Evolutionary conservation across 2,329 filamentous ascomycete species (phyloP), one percentile per base, ranked within the genome.

Genomic region (Tolypocladium ovalisporum): DNA sequence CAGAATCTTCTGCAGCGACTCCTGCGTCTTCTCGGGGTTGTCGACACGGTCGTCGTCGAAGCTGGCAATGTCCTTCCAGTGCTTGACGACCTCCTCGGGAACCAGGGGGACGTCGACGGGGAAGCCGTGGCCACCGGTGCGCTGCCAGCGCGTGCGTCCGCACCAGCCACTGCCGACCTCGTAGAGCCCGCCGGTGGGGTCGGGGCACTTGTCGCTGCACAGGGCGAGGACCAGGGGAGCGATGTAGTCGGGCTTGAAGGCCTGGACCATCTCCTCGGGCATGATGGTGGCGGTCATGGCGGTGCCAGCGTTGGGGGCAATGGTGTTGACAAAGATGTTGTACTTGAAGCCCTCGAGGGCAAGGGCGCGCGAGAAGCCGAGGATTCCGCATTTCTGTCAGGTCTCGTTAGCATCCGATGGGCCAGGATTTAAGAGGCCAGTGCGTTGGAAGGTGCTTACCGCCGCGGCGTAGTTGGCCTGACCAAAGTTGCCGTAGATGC

Each of bases 401-500:
- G 27, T 42, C 15, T 19, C 7, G 12, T 36, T 13, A 37, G 52
- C 27, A 13, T 32, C n/a, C 34, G 29, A 8, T 3, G 32, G 17
- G 24, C 24, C 22, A 15, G n/a, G 19, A 5, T n/a, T n/a, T 1
- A 27, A 13, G 1, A n/a, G 10, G 15, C 17, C 40, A 13, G 22
- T 44, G 13, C 40, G 5, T 42, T 19, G 22, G 39, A n/a, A 8
- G n/a, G 5, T 47, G 42, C 47, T 77, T 81, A 89, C 86, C 58
- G 89, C 89, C 59, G 93, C 90, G 61, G 94, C 83, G 74, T 99
- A 99, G 81, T 99, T 99, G 68, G 93, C 90, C 76, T 99, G 94
- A 62, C 94, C 94, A 71, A 99, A 99, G 82, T 97, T 99, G 66
- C 94, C 94, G 72, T 99, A 99, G 73, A 99, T 96, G 75, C 94